A percentile compares a stretch with the other conserved stretches of the same genome.
These are phyloP conservation scores for Platismatia glauca DNA, from an alignment of 495 filamentous ascomycete genomes.

Conservation along the genomic window DNA sequence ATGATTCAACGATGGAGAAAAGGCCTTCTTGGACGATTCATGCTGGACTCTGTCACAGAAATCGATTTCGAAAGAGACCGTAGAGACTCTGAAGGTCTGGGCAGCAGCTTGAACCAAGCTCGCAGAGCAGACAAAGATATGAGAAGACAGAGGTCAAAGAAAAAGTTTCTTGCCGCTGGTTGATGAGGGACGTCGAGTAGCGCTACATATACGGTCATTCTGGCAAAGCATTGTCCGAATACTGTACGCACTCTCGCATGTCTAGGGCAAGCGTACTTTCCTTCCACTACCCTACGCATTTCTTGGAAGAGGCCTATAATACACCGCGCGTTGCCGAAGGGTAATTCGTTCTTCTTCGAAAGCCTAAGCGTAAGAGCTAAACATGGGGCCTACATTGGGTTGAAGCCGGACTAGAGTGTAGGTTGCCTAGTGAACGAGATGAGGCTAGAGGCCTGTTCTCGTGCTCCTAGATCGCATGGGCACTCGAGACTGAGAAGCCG, in stretches of 20 bases:
- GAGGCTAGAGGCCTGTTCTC: constrained; percentile 3
- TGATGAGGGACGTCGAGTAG: not conserved
- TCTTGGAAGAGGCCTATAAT: constrained; percentile 44
- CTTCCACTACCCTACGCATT: constrained; percentile 36
- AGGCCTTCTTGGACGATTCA: constrained; percentile 65
- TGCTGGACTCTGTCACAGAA: constrained; percentile 67
- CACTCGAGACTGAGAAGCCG: not conserved
- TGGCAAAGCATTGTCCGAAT: constrained; percentile 50
- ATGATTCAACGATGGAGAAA: constrained; percentile 75
- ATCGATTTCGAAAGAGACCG: constrained; percentile 29
- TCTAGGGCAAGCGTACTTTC: constrained; percentile 49
- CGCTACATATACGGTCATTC: constrained; percentile 31
- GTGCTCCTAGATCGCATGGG: constrained; percentile 10
- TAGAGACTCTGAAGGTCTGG: constrained; percentile 17
- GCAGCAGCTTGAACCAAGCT: constrained; percentile 38
- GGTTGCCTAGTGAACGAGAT: constrained; percentile 3
- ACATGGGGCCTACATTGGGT: constrained; percentile 1
- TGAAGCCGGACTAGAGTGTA: not conserved
- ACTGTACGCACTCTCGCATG: constrained; percentile 50
- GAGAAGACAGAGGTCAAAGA: constrained; percentile 27
- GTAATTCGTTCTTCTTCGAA: constrained; percentile 30
- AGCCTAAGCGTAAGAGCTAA: constrained; percentile 11
- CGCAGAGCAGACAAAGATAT: constrained; percentile 33
- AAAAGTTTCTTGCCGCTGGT: constrained; percentile 3
- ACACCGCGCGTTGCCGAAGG: constrained; percentile 46